Evolutionary conservation across 441 rosid species (phyloP).

Genomic region (Hypseocharis bilobata): DNA sequence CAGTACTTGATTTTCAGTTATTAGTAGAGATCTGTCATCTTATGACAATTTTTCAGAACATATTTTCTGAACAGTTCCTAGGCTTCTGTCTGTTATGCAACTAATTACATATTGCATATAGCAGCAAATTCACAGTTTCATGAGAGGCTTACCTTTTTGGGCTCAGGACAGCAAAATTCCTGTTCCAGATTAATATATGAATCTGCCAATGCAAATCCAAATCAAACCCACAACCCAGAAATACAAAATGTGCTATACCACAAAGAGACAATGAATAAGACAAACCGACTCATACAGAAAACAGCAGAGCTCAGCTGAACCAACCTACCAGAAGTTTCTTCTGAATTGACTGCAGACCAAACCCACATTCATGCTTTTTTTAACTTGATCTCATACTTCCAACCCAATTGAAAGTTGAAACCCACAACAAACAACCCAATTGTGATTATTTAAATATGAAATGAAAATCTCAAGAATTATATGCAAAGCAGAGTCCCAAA

Average conservation of each 20-base stretch:
- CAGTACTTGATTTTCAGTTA: not conserved
- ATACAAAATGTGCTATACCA: not conserved
- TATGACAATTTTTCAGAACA: not conserved
- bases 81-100: not conserved
- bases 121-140: not conserved
- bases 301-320: not conserved
- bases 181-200: not conserved
- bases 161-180: not conserved
- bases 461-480: not conserved
- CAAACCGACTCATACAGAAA: not conserved
- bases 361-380: not conserved
- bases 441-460: not conserved
- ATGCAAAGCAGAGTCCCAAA: not conserved
- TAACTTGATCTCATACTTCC: too few species aligned
- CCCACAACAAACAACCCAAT: not conserved
- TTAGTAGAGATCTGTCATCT: not conserved
- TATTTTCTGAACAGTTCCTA: not conserved
- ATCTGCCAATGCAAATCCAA: not conserved
- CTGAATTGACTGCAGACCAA: not conserved
- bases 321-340: not conserved
- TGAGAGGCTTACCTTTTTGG: not conserved
- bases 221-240: constrained; percentile 3
- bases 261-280: not conserved
- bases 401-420: not conserved
- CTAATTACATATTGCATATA: not conserved